These are phyloP conservation scores for Massospora cicadina DNA, from an alignment of 371 early-diverging fungal genomes.

Conservation along the genomic window DNA sequence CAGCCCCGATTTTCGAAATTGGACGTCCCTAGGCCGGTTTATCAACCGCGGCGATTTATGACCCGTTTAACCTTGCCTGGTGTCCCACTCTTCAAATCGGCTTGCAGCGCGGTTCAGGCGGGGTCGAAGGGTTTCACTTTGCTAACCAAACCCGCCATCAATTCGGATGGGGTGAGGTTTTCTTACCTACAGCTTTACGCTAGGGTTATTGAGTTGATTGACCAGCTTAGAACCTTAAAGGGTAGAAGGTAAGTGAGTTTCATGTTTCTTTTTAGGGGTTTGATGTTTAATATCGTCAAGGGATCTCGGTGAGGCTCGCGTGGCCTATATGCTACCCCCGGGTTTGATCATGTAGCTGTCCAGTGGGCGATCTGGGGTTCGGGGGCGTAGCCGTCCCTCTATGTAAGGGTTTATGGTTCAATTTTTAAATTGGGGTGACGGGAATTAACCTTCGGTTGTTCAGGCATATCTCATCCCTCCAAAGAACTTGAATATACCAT, in stretches of 20 bases:
- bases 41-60: background rate
- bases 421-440: background rate
- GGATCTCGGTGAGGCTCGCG: conserved; percentile 30
- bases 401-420: conserved; percentile 19
- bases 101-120: background rate
- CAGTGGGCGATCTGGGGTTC: conserved; percentile 66
- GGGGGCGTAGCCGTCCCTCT: conserved; percentile 64
- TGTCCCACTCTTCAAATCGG: background rate
- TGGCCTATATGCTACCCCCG: conserved; percentile 53
- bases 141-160: background rate
- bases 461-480: conserved; percentile 38
- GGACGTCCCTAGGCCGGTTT: no score
- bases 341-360: conserved; percentile 45
- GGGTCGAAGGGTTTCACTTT: background rate
- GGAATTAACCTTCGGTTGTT: background rate
- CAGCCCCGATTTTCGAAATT: no score
- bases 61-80: background rate
- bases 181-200: background rate
- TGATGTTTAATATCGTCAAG: conserved; percentile 12
- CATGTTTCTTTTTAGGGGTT: background rate
- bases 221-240: background rate
- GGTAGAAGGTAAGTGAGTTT: background rate
- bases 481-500: conserved; percentile 45
- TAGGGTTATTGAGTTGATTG: background rate
- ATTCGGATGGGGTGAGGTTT: background rate